phyloP scores from a whole-genome alignment of 75 land plant genomes.

The Pinus taeda region DNA sequence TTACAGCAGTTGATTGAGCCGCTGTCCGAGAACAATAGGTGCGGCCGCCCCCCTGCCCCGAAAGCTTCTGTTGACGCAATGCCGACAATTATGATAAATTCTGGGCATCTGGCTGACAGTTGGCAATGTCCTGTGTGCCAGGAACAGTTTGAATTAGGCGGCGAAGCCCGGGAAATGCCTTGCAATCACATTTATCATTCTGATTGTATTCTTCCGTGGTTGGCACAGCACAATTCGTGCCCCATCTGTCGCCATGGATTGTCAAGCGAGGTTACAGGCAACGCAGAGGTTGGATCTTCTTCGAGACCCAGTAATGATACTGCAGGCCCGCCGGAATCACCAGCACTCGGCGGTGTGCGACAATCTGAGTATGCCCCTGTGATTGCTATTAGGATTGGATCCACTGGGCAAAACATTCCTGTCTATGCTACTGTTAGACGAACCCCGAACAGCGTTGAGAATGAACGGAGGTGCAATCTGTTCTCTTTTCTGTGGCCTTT shows the following conservation, averaged over 20 bases:
- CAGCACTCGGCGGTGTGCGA: conserved; percentile 58
- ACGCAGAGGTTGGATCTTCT: no score
- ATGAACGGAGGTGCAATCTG: conserved; percentile 27
- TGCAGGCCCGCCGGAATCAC: neutral
- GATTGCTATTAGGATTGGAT: neutral
- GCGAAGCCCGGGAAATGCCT: conserved; percentile 53
- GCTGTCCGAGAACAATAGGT: conserved; percentile 30
- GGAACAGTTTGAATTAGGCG: conserved; percentile 51
- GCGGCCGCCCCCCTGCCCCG: conserved; percentile 78
- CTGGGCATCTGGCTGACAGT: conserved; percentile 29
- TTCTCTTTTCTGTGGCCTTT: conserved; percentile 59
- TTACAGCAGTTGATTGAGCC: conserved; percentile 52
- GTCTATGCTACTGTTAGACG: neutral
- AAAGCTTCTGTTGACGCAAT: conserved; percentile 62
- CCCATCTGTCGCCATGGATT: conserved; percentile 61
- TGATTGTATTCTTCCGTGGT: conserved; percentile 53
- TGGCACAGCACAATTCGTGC: conserved; percentile 53
- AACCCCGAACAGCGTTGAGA: conserved; percentile 7
- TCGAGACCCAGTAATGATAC: neutral
- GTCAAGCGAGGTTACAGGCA: neutral
- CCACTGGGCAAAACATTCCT: conserved; percentile 1
- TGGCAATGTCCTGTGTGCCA: conserved; percentile 60
- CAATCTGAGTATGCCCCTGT: conserved; percentile 31
- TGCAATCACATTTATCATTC: conserved; percentile 62
- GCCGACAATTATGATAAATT: conserved; percentile 59